Conservation (phyloP, 2,329 filamentous ascomycete genomes). For the Pseudopyrenochaeta lycopersici region DNA sequence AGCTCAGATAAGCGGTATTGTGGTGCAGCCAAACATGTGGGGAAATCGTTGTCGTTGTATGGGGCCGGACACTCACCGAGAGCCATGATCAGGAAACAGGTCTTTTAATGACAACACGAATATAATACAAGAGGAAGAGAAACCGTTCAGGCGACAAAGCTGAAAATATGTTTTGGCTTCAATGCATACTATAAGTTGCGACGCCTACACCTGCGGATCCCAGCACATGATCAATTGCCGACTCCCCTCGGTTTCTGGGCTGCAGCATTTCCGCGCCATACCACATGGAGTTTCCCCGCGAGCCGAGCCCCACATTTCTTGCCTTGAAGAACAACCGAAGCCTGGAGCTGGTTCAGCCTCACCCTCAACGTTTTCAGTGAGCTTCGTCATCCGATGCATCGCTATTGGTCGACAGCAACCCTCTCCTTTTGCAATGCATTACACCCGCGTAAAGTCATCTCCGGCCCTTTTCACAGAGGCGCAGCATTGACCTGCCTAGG, state of each 20-base stretch:
- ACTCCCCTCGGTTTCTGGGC: constrained; percentile 29
- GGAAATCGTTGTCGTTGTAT: too few species aligned
- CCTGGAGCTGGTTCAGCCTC: too few species aligned
- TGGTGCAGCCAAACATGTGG: background rate
- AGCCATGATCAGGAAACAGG: constrained; percentile 8
- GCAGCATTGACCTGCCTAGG: too few species aligned
- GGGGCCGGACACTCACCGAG: constrained; percentile 16
- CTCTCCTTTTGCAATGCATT: too few species aligned
- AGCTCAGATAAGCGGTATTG: constrained; percentile 4
- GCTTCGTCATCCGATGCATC: too few species aligned
- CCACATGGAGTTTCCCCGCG: constrained; percentile 11
- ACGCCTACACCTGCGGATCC: constrained; percentile 19
- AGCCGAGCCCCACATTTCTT: constrained; percentile 25
- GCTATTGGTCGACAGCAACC: too few species aligned
- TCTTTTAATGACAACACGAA: background rate
- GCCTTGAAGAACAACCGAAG: constrained; percentile 14
- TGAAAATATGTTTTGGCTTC: background rate
- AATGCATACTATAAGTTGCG: constrained; percentile 10
- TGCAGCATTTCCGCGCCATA: background rate
- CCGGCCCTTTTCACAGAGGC: too few species aligned
- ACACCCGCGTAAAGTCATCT: too few species aligned
- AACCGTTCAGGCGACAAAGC: background rate
- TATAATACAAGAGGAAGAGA: background rate
- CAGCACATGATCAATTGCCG: constrained; percentile 39
- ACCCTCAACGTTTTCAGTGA: too few species aligned